A percentile compares a stretch with the other conserved stretches of the same genome.
Conservation (phyloP, 2,329 filamentous ascomycete species). For the Botryosphaeria dothidea region DNA sequence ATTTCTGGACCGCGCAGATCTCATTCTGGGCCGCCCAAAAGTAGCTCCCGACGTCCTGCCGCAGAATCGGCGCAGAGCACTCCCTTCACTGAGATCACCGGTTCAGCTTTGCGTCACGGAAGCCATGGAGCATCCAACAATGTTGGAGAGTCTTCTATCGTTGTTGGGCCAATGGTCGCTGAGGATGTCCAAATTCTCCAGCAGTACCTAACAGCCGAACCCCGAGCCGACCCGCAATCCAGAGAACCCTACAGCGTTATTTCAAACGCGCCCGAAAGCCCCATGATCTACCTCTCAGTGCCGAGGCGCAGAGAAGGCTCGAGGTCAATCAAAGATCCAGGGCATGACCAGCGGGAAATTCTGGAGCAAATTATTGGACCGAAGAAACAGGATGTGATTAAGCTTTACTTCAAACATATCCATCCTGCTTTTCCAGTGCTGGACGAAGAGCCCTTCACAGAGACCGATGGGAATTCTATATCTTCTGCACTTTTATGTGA, state of each 20-base stretch:
- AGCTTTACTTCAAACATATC: conserved; percentile 47
- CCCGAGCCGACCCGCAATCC: conserved; percentile 25
- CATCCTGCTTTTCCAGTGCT: conserved; percentile 43
- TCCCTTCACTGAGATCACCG: neutral
- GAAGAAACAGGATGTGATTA: conserved; percentile 39
- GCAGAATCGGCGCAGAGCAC: neutral
- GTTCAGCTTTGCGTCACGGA: neutral
- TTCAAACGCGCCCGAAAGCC: conserved; percentile 45
- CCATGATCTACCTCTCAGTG: conserved; percentile 47
- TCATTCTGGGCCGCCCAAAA: conserved; percentile 32
- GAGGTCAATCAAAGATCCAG: conserved; percentile 35
- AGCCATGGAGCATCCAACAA: conserved; percentile 21
- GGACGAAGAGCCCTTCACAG: conserved; percentile 37
- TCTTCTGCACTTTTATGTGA: conserved; percentile 41
- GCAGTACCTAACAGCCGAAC: conserved; percentile 38
- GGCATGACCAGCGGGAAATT: conserved; percentile 41
- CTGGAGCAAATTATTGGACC: conserved; percentile 43
- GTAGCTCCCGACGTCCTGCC: conserved; percentile 13
- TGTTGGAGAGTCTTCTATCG: conserved; percentile 38
- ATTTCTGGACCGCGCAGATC: conserved; percentile 26
- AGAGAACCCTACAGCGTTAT: conserved; percentile 52
- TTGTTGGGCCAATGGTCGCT: conserved; percentile 42
- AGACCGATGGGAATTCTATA: conserved; percentile 35
- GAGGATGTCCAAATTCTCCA: conserved; percentile 45
- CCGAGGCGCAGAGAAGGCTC: conserved; percentile 51